Percentiles rank a stretch among this genome's conserved stretches.
Conservation (phyloP, 2,329 filamentous ascomycete species). For the Leptographium flavum region DNA sequence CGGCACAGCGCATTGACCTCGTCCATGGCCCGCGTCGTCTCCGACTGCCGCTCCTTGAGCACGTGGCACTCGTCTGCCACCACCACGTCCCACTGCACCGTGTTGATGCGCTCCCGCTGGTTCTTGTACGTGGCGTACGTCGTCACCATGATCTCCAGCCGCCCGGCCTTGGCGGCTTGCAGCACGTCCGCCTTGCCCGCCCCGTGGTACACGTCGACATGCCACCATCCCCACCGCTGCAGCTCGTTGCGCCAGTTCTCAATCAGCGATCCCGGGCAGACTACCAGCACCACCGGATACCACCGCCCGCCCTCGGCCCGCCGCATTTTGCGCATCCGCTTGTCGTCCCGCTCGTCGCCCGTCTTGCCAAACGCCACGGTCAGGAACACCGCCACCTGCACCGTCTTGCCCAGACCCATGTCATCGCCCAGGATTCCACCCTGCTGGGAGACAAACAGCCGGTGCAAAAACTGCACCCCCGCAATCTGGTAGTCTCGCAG, state of each 20-base stretch:
- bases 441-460: constrained; percentile 79
- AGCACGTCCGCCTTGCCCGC: constrained; percentile 52
- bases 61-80: constrained; percentile 89
- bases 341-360: constrained; percentile 70
- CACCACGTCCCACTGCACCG: constrained; percentile 82
- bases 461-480: constrained; percentile 73
- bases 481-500: constrained; percentile 82
- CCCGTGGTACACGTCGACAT: constrained; percentile 71
- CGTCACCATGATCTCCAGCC: constrained; percentile 82
- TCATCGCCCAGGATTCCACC: constrained; percentile 89
- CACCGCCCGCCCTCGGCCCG: constrained; percentile 39
- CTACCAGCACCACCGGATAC: constrained; percentile 74
- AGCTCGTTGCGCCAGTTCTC: constrained; percentile 86
- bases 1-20: constrained; percentile 82
- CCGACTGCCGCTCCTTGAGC: constrained; percentile 67
- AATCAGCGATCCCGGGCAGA: constrained; percentile 81
- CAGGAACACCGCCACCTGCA: constrained; percentile 88
- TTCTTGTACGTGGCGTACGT: constrained; percentile 87
- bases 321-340: constrained; percentile 77
- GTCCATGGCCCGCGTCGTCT: constrained; percentile 75
- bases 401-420: constrained; percentile 94
- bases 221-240: constrained; percentile 90
- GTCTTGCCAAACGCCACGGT: constrained; percentile 90
- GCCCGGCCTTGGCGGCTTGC: constrained; percentile 57
- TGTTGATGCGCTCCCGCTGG: constrained; percentile 59